Conservation (phyloP, 108 stramenopile genomes). For the Conticribra guillardii region DNA sequence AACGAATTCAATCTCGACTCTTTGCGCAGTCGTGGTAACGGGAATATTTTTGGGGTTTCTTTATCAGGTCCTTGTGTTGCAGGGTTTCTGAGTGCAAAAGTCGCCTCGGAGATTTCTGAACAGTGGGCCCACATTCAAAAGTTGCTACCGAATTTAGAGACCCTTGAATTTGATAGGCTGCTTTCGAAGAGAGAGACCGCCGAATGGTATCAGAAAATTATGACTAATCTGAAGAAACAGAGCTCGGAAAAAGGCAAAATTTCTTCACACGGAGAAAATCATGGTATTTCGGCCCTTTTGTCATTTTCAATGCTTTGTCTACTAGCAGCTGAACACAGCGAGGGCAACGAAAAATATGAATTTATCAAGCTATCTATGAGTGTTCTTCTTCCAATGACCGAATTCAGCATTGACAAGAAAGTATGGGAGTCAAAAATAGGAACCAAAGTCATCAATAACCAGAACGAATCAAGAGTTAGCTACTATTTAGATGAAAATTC, state of each 20-base stretch:
- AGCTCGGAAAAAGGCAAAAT: constrained; percentile 35
- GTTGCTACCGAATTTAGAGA: constrained; percentile 51
- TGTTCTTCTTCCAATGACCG: constrained; percentile 70
- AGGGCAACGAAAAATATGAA: constrained; percentile 31
- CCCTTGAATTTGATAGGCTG: constrained; percentile 44
- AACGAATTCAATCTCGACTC: constrained; percentile 69
- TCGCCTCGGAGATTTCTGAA: constrained; percentile 41
- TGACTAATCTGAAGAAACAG: constrained; percentile 37
- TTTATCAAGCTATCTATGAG: constrained; percentile 57
- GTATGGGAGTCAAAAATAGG: constrained; percentile 78
- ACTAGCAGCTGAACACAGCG: constrained; percentile 39
- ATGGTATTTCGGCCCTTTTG: constrained; percentile 59
- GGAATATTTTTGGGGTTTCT: constrained; percentile 70
- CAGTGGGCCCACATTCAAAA: constrained; percentile 59
- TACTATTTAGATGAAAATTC: constrained; percentile 36
- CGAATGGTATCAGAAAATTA: constrained; percentile 60
- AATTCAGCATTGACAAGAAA: constrained; percentile 46
- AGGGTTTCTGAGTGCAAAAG: constrained; percentile 42
- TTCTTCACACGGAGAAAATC: constrained; percentile 63
- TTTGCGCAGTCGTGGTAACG: constrained; percentile 47
- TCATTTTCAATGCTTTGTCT: constrained; percentile 64
- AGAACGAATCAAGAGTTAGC: constrained; percentile 30
- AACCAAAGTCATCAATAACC: constrained; percentile 27
- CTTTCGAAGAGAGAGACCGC: constrained; percentile 35
- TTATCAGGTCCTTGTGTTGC: constrained; percentile 52